These are phyloP conservation scores for Fusarium albosuccineum DNA, from an alignment of 2,329 filamentous ascomycete species.

Conservation along the genomic window DNA sequence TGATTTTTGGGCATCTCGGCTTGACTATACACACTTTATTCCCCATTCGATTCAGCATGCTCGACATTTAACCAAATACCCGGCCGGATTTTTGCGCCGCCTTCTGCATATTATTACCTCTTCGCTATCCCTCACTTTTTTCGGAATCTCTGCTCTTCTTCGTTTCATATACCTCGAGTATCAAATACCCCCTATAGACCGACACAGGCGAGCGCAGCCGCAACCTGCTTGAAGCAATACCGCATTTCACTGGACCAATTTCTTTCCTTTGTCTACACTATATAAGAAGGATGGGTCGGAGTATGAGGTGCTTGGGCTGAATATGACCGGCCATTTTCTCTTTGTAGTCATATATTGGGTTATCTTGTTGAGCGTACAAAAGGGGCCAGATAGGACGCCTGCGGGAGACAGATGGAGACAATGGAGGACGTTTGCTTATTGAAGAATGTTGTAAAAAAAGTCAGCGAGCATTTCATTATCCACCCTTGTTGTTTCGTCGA, in stretches of 20 bases:
- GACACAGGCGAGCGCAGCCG: constrained; percentile 49
- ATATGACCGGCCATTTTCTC: constrained; percentile 39
- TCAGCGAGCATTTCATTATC: constrained; percentile 40
- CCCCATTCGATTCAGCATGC: constrained; percentile 45
- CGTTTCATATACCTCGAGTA: constrained; percentile 48
- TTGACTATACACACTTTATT: constrained; percentile 48
- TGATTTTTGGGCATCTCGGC: constrained; percentile 43
- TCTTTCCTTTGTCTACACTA: constrained; percentile 50
- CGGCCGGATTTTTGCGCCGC: constrained; percentile 40
- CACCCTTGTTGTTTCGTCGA: constrained; percentile 21
- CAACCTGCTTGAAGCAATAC: constrained; percentile 48
- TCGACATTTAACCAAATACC: constrained; percentile 47
- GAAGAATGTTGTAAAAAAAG: constrained; percentile 41
- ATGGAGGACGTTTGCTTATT: constrained; percentile 35
- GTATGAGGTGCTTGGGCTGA: constrained; percentile 44
- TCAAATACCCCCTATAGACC: constrained; percentile 57
- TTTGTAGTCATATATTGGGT: constrained; percentile 25
- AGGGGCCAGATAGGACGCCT: constrained; percentile 39
- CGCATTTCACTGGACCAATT: constrained; percentile 46
- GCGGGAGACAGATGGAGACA: constrained; percentile 12
- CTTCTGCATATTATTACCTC: constrained; percentile 39
- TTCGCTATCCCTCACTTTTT: constrained; percentile 39
- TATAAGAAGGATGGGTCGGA: constrained; percentile 45
- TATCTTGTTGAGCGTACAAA: constrained; percentile 34
- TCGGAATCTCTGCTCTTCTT: constrained; percentile 39